Evolutionary conservation across 768 basidiomycete genomes (phyloP), one percentile per base, ranked within the genome.

Genomic region (Lactarius quietus): DNA sequence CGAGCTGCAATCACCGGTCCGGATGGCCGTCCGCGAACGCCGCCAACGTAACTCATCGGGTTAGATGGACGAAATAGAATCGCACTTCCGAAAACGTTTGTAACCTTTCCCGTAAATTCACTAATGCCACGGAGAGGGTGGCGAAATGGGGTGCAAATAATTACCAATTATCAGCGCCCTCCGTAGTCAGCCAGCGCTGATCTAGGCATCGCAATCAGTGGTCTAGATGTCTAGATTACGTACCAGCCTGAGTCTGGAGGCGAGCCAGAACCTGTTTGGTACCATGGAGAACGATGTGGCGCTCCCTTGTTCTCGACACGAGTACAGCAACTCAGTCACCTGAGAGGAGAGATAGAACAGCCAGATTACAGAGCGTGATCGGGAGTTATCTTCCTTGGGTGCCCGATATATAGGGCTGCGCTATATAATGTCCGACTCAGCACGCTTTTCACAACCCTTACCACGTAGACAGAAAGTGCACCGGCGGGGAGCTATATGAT

Each of bases 401-500:
- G n/a, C n/a, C n/a, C n/a, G 17, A 14, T 15, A 26, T 12, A 26
- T 14, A 23, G 26, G 15, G 23, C 10, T 26, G 6, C 26, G 48
- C 26, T 31, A 31, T 28, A 59, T 9, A n/a, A 12, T 20, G 12
- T 45, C 59, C n/a, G n/a, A 48, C n/a, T 48, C 17, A 7, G 39
- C 17, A 12, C 38, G 7, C 43, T 15, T 45, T 31, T 23, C n/a
- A 18, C 45, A 33, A 43, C 15, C 53, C 31, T 5, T 28, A 48
- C 35, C 45, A 51, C n/a, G 17, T 33, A 23, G 6, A 20, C 61
- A 38, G 17, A 51, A 31, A 43, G 26, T 41, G 23, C 35, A 43
- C 64, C 45, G 26, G 45, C n/a, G n/a, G 26, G 54, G 29, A 57
- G 39, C 65, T 43, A 62, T 66, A 66, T 29, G 38, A 66, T 66